Evolutionary conservation across 768 basidiomycete genomes (phyloP).

Genomic region (Tulasnella sp.): DNA sequence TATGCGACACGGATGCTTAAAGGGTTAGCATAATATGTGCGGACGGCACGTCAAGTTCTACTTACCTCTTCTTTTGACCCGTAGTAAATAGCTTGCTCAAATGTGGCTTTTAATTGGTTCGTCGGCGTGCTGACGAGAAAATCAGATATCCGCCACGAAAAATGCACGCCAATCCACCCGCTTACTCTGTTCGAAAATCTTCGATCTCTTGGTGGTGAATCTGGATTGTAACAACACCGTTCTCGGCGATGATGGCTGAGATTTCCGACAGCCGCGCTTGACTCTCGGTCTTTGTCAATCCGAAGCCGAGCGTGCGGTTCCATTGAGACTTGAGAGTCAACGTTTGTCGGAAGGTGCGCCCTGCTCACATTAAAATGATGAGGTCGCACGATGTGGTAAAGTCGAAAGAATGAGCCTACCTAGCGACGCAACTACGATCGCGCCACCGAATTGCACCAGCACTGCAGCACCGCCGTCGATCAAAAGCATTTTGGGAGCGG

Average conservation of each 20-base stretch:
- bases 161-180: background rate
- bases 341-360: constrained; percentile 12
- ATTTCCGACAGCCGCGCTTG: background rate
- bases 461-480: constrained; percentile 9
- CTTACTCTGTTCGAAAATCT: constrained; percentile 12
- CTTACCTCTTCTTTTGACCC: constrained; percentile 11
- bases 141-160: background rate
- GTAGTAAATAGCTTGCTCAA: constrained; percentile 17
- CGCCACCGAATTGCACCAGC: constrained; percentile 11
- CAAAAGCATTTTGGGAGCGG: constrained; percentile 8
- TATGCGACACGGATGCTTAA: background rate
- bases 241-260: background rate
- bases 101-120: constrained; percentile 12
- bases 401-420: background rate
- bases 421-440: constrained; percentile 6
- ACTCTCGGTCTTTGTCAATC: background rate
- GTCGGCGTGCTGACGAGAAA: constrained; percentile 9
- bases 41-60: background rate
- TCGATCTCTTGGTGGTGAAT: constrained; percentile 8
- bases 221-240: constrained; percentile 9
- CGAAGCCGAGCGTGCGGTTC: constrained; percentile 12
- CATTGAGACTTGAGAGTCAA: constrained; percentile 8
- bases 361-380: background rate
- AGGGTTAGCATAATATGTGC: no score
- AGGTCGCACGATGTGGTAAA: background rate